phyloP scores from a whole-genome alignment of 352 stramenopile genomes.

The Chrysophaeum taylorii region DNA sequence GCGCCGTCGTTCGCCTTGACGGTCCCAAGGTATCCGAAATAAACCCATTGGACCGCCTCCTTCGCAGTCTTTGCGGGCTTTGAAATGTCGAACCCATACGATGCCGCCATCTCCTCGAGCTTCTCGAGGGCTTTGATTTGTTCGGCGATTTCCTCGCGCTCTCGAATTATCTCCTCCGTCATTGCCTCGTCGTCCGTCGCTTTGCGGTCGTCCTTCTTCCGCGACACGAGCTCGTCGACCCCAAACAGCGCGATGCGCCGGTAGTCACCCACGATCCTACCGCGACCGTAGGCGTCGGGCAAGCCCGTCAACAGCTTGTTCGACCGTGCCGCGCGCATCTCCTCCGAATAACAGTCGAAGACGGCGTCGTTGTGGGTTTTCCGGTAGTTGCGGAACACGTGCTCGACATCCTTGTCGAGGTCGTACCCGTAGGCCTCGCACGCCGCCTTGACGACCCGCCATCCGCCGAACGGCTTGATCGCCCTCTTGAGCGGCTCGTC shows the following conservation, averaged over 20 bases:
- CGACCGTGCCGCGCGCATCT: conserved; percentile 37
- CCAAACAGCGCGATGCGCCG: conserved; percentile 41
- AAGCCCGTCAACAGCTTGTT: conserved; percentile 40
- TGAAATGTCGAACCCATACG: conserved; percentile 37
- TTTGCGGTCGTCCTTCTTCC: conserved; percentile 33
- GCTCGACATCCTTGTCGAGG: conserved; percentile 25
- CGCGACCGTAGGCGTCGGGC: conserved; percentile 42
- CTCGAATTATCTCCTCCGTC: conserved; percentile 28
- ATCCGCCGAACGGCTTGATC: conserved; percentile 40
- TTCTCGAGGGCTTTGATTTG: conserved; percentile 41
- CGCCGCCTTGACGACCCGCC: conserved; percentile 34
- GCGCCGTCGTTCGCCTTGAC: conserved; percentile 46
- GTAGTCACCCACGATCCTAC: conserved; percentile 43
- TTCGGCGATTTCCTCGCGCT: conserved; percentile 35
- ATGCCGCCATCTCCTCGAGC: conserved; percentile 35
- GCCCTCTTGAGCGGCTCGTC: conserved; percentile 36
- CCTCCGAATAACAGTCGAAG: conserved; percentile 34
- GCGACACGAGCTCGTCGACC: conserved; percentile 37
- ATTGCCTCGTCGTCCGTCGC: conserved; percentile 23
- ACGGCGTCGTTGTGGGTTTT: conserved; percentile 37
- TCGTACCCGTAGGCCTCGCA: conserved; percentile 39
- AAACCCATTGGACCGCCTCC: conserved; percentile 38
- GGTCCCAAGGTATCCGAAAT: conserved; percentile 39
- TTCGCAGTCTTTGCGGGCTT: conserved; percentile 33
- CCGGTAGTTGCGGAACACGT: conserved; percentile 37